phyloP scores from a whole-genome alignment of 2,329 filamentous ascomycete genomes.

The Neonectria ditissima region DNA sequence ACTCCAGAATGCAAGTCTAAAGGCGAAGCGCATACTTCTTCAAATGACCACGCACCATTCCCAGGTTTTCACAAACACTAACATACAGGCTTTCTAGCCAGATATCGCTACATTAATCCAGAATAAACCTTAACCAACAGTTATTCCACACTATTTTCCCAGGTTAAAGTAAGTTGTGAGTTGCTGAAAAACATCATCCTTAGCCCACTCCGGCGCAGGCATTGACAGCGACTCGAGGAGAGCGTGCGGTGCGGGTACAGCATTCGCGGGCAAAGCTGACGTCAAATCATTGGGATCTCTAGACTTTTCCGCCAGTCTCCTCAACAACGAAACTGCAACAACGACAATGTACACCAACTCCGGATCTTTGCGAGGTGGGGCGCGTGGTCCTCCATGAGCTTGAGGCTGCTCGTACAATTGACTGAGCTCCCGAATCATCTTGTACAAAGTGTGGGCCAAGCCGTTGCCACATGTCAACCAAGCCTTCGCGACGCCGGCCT shows the following conservation, averaged over 20 bases:
- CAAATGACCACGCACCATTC: conserved; percentile 43
- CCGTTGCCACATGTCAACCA: conserved; percentile 90
- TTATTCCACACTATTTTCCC: conserved; percentile 58
- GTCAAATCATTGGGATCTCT: conserved; percentile 65
- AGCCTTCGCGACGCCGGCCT: conserved; percentile 76
- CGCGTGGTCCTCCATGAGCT: conserved; percentile 49
- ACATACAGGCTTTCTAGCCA: conserved; percentile 45
- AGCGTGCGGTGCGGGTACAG: conserved; percentile 74
- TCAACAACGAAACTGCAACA: conserved; percentile 75
- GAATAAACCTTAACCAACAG: conserved; percentile 20
- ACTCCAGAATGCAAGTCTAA: conserved; percentile 48
- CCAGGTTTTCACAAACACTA: conserved; percentile 44
- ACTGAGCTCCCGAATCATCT: conserved; percentile 79
- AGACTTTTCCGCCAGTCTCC: conserved; percentile 75
- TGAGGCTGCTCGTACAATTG: conserved; percentile 68
- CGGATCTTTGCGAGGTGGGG: conserved; percentile 57
- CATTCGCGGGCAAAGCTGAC: conserved; percentile 67
- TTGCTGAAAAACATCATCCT: conserved; percentile 75
- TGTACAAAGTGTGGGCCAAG: conserved; percentile 83
- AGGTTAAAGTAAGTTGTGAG: conserved; percentile 67
- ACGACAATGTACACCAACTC: conserved; percentile 73
- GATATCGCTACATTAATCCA: conserved; percentile 37
- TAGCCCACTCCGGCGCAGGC: conserved; percentile 70
- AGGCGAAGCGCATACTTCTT: conserved; percentile 44
- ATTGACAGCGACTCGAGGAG: conserved; percentile 76